Conservation (phyloP, 768 basidiomycete genomes). For the Phlebiopsis flavidoalba region DNA sequence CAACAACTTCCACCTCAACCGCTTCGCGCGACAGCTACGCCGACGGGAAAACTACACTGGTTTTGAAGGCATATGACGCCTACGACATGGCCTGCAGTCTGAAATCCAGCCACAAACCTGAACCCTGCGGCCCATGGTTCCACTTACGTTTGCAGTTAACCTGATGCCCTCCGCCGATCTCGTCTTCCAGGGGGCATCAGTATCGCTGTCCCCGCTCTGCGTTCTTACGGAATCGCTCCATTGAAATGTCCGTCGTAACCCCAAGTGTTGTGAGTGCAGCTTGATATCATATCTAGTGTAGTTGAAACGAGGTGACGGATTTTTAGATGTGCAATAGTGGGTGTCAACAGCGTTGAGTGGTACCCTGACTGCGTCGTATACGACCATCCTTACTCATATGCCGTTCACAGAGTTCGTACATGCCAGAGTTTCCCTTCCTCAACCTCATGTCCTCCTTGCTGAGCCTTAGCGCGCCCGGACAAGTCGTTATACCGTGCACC, state of each 20-base stretch:
- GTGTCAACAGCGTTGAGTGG: constrained; percentile 10
- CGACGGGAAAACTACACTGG: constrained; percentile 24
- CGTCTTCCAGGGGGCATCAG: constrained; percentile 32
- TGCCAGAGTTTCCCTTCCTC: constrained; percentile 36
- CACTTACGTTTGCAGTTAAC: constrained; percentile 19
- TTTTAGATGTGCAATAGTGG: constrained; percentile 1
- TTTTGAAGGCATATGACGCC: constrained; percentile 29
- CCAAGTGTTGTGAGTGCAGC: constrained; percentile 50
- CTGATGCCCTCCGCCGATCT: constrained; percentile 15
- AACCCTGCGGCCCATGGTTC: constrained; percentile 16
- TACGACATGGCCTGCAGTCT: background rate
- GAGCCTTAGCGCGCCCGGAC: constrained; percentile 37
- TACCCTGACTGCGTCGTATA: background rate
- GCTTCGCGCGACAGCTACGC: constrained; percentile 21
- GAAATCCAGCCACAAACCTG: constrained; percentile 18
- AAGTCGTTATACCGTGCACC: constrained; percentile 29
- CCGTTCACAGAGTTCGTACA: constrained; percentile 9
- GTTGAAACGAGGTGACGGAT: no score
- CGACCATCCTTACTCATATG: background rate
- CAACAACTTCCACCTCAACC: constrained; percentile 20
- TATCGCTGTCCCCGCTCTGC: constrained; percentile 43
- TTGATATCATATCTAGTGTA: background rate
- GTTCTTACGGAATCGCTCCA: constrained; percentile 70
- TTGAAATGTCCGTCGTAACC: constrained; percentile 72
- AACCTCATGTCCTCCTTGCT: constrained; percentile 44